A percentile compares a stretch with the other conserved stretches of the same genome.
phyloP scores from a whole-genome alignment of 2,329 filamentous ascomycete genomes.

The Pleomassaria siparia region DNA sequence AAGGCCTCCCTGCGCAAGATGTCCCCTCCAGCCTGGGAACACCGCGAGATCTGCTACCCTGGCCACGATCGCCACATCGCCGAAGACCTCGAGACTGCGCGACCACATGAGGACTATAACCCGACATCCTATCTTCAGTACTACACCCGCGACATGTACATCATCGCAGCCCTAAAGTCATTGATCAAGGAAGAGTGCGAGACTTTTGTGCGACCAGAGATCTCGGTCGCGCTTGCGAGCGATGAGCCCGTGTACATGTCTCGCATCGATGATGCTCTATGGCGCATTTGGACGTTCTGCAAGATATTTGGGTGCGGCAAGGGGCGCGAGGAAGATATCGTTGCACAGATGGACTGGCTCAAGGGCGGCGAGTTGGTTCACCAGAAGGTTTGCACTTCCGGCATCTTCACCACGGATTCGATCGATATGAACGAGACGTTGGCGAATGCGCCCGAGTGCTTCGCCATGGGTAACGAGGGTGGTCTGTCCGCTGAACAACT shows the following conservation, averaged over 20 bases:
- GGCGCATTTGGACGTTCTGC: constrained; percentile 68
- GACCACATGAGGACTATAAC: constrained; percentile 55
- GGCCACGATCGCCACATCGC: constrained; percentile 47
- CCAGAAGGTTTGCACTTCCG: constrained; percentile 48
- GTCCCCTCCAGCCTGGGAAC: constrained; percentile 62
- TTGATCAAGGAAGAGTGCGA: constrained; percentile 58
- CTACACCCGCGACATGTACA: constrained; percentile 56
- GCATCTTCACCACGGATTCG: constrained; percentile 51
- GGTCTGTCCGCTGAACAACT: constrained; percentile 59
- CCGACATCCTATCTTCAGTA: constrained; percentile 55
- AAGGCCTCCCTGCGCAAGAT: constrained; percentile 54
- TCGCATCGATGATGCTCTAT: constrained; percentile 63
- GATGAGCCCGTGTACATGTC: constrained; percentile 48
- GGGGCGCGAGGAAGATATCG: constrained; percentile 59
- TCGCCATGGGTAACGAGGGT: constrained; percentile 57
- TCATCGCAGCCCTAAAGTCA: constrained; percentile 56
- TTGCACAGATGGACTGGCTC: constrained; percentile 65
- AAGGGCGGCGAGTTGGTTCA: constrained; percentile 57
- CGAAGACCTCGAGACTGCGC: constrained; percentile 47
- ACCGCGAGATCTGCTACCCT: constrained; percentile 59
- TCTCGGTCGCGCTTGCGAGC: constrained; percentile 55
- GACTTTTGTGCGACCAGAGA: constrained; percentile 59
- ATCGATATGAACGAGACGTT: constrained; percentile 57
- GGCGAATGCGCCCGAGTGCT: constrained; percentile 59
- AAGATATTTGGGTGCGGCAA: constrained; percentile 63